A percentile compares a stretch with the other conserved stretches of the same genome.
Conservation (phyloP, 2,329 filamentous ascomycete species). For the Daldinia sp. region DNA sequence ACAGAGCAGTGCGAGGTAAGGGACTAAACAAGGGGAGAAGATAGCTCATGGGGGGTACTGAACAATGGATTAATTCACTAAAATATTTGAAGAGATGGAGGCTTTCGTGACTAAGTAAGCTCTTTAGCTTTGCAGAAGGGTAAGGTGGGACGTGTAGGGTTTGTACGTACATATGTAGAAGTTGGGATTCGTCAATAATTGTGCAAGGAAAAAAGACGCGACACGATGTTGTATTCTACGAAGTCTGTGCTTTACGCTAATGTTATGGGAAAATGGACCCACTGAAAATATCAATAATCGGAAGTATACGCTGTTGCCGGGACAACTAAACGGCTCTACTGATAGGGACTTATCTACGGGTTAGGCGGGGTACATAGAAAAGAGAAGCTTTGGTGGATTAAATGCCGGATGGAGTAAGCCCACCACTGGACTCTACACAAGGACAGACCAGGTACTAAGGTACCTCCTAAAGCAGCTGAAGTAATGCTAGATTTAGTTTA, state of each 20-base stretch:
- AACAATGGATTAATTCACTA: conserved; percentile 12
- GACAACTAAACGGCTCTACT: conserved; percentile 27
- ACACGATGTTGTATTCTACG: conserved; percentile 13
- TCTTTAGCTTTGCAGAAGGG: background rate
- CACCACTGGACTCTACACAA: background rate
- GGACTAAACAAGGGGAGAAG: conserved; percentile 14
- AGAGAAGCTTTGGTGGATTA: background rate
- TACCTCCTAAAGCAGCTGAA: background rate
- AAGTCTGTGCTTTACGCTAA: conserved; percentile 17
- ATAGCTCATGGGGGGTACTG: conserved; percentile 1
- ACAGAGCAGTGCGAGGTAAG: conserved; percentile 12
- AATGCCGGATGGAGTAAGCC: background rate
- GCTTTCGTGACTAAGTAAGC: conserved; percentile 19
- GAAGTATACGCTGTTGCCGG: conserved; percentile 38
- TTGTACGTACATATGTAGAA: conserved; percentile 7
- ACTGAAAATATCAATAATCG: conserved; percentile 42
- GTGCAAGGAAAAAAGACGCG: conserved; percentile 29
- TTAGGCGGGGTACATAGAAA: conserved; percentile 18
- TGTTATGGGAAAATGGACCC: conserved; percentile 13
- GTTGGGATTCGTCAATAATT: conserved; percentile 5
- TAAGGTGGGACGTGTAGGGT: conserved; percentile 12
- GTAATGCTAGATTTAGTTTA: background rate
- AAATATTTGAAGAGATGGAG: background rate
- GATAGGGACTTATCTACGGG: conserved; percentile 9
- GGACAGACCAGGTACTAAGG: too few relatives aligned